Evolutionary conservation across 768 basidiomycete genomes (phyloP).

Genomic region (Trametes sanguinea): DNA sequence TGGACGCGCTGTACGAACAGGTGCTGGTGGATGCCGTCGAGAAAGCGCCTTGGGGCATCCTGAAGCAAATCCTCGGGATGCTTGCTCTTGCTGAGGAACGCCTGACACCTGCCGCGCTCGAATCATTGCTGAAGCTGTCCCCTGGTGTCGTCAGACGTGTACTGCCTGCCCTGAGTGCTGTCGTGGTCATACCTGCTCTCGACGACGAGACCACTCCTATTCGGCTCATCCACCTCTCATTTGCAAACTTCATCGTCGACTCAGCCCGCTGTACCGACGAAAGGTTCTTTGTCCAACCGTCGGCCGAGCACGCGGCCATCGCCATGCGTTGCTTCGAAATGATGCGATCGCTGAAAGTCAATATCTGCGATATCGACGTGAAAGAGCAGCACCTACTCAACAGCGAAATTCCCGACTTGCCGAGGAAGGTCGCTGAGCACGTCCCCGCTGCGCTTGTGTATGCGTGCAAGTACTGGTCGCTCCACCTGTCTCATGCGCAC

Average conservation of each 20-base stretch:
- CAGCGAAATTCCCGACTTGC: conserved; percentile 3
- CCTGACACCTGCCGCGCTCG: neutral
- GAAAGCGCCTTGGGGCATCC: neutral
- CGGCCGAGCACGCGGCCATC: neutral
- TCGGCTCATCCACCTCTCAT: conserved; percentile 24
- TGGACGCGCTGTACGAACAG: conserved; percentile 22
- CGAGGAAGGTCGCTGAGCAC: neutral
- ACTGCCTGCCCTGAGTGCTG: conserved; percentile 19
- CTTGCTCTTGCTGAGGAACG: neutral
- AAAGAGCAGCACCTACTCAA: neutral
- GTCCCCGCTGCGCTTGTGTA: conserved; percentile 25
- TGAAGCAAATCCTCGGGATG: neutral
- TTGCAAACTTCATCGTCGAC: conserved; percentile 25
- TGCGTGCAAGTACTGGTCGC: conserved; percentile 18
- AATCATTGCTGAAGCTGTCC: neutral
- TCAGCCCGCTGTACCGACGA: conserved; percentile 15
- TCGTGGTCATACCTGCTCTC: conserved; percentile 12
- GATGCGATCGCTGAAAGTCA: neutral
- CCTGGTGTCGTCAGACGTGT: neutral
- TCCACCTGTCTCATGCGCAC: conserved; percentile 15
- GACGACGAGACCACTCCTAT: conserved; percentile 6
- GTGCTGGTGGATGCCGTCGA: neutral
- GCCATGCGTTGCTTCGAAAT: neutral
- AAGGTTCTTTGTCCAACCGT: conserved; percentile 6
- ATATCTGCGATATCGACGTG: conserved; percentile 1